These are phyloP conservation scores for Triticum monococcum DNA, from an alignment of 176 grass and related monocot genomes.

Conservation along the genomic window DNA sequence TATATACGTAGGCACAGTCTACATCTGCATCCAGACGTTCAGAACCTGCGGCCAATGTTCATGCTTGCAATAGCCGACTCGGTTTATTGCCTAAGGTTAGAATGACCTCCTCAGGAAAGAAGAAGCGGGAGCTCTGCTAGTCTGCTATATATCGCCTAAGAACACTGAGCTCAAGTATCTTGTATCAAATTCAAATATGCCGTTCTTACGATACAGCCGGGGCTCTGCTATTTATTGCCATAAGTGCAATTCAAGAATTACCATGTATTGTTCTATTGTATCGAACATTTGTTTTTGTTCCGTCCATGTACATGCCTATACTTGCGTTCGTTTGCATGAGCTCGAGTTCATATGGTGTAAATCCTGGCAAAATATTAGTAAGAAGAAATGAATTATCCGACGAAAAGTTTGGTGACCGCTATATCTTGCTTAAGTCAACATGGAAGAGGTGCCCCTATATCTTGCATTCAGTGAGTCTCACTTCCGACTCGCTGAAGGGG, in stretches of 20 bases:
- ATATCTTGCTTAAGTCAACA: too few species aligned
- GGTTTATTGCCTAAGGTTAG: too few species aligned
- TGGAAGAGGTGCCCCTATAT: too few species aligned
- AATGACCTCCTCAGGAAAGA: too few species aligned
- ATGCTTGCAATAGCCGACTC: background rate
- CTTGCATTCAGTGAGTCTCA: too few species aligned
- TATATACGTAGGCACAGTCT: background rate
- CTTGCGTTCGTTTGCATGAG: background rate
- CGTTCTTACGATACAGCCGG: background rate
- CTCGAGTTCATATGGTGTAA: background rate
- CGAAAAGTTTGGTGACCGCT: background rate
- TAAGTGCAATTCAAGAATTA: background rate
- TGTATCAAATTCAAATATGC: background rate
- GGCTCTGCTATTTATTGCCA: background rate
- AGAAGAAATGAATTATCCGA: background rate
- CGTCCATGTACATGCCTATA: background rate
- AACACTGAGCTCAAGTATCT: background rate
- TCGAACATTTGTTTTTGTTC: background rate
- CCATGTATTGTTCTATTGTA: background rate
- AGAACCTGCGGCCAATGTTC: background rate
- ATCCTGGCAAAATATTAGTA: background rate
- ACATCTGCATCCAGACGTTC: background rate
- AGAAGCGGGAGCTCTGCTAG: background rate
- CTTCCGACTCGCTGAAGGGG: too few species aligned
- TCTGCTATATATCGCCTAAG: background rate